These are phyloP conservation scores for Pleurotus cornucopiae DNA, from an alignment of 768 basidiomycete genomes.

Conservation along the genomic window DNA sequence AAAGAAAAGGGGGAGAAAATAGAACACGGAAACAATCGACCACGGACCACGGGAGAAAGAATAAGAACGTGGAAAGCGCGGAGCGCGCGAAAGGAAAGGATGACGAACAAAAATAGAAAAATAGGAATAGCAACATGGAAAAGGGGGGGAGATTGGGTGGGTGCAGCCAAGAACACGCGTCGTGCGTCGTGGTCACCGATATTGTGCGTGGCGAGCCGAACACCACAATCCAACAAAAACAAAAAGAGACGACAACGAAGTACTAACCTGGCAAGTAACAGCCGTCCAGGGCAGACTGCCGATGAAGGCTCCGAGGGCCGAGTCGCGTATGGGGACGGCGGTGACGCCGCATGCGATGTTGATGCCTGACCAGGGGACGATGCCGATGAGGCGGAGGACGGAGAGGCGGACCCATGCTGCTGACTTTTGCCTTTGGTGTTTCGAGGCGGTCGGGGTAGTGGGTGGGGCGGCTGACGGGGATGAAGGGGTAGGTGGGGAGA, in stretches of 20 bases:
- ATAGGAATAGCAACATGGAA: too few species aligned
- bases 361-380: conserved; percentile 96
- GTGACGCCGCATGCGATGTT: conserved; percentile 95
- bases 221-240: conserved; percentile 14
- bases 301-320: conserved; percentile 78
- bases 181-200: not conserved
- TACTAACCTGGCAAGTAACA: conserved; percentile 76
- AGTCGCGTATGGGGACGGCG: conserved; percentile 71
- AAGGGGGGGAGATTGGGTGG: too few species aligned
- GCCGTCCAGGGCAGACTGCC: conserved; percentile 87
- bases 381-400: conserved; percentile 83
- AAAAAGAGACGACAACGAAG: conserved; percentile 1
- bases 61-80: not conserved
- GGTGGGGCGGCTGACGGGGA: not conserved
- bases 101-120: too few species aligned
- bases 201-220: too few species aligned
- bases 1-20: not conserved
- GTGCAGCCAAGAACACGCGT: conserved; percentile 6
- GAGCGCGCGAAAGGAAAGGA: not conserved
- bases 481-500: not conserved
- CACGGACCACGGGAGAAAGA: not conserved
- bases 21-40: not conserved
- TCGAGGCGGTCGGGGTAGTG: conserved; percentile 9
- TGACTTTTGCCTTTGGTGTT: conserved; percentile 19
- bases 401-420: conserved; percentile 82